phyloP scores from a whole-genome alignment of 1,284 basidiomycete genomes.

The Caloboletus firmus region DNA sequence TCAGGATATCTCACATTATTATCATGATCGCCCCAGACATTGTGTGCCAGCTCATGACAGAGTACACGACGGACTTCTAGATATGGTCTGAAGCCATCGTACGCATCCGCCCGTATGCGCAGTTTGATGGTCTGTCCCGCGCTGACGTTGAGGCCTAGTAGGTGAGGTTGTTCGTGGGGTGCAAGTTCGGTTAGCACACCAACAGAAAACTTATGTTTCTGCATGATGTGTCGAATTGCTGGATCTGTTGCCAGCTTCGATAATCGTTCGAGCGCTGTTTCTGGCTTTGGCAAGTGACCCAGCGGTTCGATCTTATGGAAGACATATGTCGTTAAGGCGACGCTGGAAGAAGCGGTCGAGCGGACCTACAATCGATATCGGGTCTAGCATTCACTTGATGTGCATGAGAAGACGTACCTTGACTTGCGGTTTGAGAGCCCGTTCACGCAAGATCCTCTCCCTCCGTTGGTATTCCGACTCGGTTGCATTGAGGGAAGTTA shows the following conservation, averaged over 20 bases:
- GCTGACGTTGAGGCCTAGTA: conserved; percentile 71
- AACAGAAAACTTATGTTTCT: conserved; percentile 61
- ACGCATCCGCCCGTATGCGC: conserved; percentile 64
- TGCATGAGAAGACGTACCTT: conserved; percentile 46
- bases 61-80: conserved; percentile 64
- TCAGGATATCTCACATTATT: conserved; percentile 53
- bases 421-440: conserved; percentile 54
- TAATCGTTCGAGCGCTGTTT: conserved; percentile 52
- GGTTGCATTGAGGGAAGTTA: conserved; percentile 50
- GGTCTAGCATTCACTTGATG: background rate
- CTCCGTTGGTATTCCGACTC: conserved; percentile 58
- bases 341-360: conserved; percentile 46
- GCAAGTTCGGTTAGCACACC: conserved; percentile 71
- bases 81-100: conserved; percentile 71
- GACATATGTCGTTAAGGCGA: conserved; percentile 46
- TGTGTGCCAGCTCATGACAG: conserved; percentile 77
- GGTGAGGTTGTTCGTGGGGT: conserved; percentile 68
- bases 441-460: conserved; percentile 57
- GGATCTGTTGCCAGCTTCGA: conserved; percentile 63
- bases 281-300: conserved; percentile 61
- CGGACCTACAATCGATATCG: conserved; percentile 43
- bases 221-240: conserved; percentile 69
- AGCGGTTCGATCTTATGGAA: conserved; percentile 67
- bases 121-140: conserved; percentile 64
- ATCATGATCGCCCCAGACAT: conserved; percentile 68